A percentile compares a stretch with the other conserved stretches of the same genome.
phyloP scores from a whole-genome alignment of 148 eudicot genomes.

The Heliosperma pusillum region DNA sequence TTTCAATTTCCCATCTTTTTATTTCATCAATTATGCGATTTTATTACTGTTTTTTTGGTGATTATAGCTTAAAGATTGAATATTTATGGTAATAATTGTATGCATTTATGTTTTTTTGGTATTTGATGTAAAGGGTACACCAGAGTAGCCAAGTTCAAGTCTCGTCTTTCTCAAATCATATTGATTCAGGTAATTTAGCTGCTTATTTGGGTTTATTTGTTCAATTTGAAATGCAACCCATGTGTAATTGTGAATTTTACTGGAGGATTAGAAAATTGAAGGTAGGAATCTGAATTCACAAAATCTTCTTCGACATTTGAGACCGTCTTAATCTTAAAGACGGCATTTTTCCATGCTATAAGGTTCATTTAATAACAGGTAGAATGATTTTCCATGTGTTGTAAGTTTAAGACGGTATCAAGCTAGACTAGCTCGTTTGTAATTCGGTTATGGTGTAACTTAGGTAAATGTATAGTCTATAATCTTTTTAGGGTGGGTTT shows the following conservation, averaged over 20 bases:
- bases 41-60: background rate
- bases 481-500: background rate
- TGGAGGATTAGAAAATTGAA: background rate
- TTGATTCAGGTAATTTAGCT: slow-evolving; percentile 45
- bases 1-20: background rate
- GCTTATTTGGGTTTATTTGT: background rate
- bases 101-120: slow-evolving; percentile 12
- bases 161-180: slow-evolving; percentile 45
- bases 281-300: background rate
- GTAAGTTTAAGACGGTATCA: background rate
- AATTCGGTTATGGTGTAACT: background rate
- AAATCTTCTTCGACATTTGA: background rate
- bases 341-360: background rate
- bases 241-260: background rate
- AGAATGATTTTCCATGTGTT: background rate
- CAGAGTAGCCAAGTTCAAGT: slow-evolving; percentile 62
- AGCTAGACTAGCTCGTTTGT: background rate
- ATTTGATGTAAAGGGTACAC: slow-evolving; percentile 58
- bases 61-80: background rate
- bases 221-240: background rate
- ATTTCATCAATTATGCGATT: background rate
- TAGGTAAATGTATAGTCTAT: background rate
- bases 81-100: background rate
- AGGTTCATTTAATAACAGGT: background rate
- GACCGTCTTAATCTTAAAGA: background rate